Evolutionary conservation across 225 moss, liverwort and hornwort species (phyloP).

Genomic region (Ulota crispa): DNA sequence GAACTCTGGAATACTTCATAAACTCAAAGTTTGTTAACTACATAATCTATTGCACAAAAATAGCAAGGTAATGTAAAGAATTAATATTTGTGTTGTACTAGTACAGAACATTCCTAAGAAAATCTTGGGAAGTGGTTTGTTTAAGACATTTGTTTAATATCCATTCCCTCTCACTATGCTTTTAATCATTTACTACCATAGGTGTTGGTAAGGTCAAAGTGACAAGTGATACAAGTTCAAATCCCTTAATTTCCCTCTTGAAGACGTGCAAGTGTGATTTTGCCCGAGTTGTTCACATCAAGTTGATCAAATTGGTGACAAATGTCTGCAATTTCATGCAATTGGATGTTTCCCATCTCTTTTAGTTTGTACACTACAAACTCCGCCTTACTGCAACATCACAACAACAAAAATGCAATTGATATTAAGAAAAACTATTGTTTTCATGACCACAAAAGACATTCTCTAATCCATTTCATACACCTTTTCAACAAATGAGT

Average conservation of each 20-base stretch:
- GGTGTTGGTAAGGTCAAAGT: too few species aligned
- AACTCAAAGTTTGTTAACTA: not conserved
- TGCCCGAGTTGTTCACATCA: slow-evolving; percentile 58
- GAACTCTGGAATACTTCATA: not conserved
- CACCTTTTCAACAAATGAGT: not conserved
- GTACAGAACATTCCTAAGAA: too few species aligned
- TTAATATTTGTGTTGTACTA: not conserved
- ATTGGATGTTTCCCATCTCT: slow-evolving; percentile 64
- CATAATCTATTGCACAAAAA: not conserved
- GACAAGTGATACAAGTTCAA: too few species aligned
- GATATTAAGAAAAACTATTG: not conserved
- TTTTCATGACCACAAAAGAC: not conserved
- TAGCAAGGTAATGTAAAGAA: not conserved
- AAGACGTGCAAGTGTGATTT: slow-evolving; percentile 71
- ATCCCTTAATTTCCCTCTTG: slow-evolving; percentile 43
- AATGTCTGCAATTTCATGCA: slow-evolving; percentile 49
- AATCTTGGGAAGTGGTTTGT: too few species aligned
- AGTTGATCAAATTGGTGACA: slow-evolving; percentile 67
- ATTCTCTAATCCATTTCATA: not conserved
- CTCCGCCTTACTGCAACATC: slow-evolving; percentile 68
- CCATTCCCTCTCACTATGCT: too few species aligned
- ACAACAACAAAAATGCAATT: not conserved
- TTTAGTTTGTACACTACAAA: slow-evolving; percentile 81
- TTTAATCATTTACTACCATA: too few species aligned
- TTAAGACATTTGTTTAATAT: too few species aligned